Evolutionary conservation across 306 rosid genomes (phyloP).

Genomic region (Dalbergia oliveri): DNA sequence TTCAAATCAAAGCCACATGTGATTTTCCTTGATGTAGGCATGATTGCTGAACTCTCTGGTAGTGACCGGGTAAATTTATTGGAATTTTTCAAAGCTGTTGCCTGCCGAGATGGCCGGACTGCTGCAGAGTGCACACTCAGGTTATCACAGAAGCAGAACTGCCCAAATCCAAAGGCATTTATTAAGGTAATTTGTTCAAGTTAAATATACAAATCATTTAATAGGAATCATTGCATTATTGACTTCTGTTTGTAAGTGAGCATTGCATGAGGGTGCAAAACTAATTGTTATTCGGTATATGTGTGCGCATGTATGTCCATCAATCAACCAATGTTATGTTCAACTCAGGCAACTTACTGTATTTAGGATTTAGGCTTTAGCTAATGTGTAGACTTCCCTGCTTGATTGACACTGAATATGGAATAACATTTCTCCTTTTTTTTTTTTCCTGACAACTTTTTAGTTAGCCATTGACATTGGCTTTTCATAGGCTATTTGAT

Average conservation of each 20-base stretch:
- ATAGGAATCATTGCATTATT: slow-evolving; percentile 7
- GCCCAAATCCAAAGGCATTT: slow-evolving; percentile 86
- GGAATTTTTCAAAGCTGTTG: slow-evolving; percentile 88
- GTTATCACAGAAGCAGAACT: slow-evolving; percentile 82
- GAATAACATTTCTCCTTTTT: neutral
- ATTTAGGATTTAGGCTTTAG: neutral
- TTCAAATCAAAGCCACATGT: slow-evolving; percentile 92
- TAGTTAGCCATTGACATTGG: neutral
- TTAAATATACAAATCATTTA: slow-evolving; percentile 2
- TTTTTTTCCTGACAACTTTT: slow-evolving; percentile 9
- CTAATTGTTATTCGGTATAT: neutral
- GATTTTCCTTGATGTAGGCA: slow-evolving; percentile 91
- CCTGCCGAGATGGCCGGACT: slow-evolving; percentile 83
- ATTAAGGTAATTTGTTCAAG: slow-evolving; percentile 61
- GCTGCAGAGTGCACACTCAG: slow-evolving; percentile 84
- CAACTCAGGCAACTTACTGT: neutral
- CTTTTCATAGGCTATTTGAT: neutral
- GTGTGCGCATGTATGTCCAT: neutral
- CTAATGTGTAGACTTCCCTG: neutral
- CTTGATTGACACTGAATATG: slow-evolving; percentile 13
- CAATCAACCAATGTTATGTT: neutral
- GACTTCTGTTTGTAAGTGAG: neutral
- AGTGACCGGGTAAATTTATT: slow-evolving; percentile 75
- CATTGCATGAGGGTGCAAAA: neutral
- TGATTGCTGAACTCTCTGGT: slow-evolving; percentile 91